Evolutionary conservation across 1,284 basidiomycete species (phyloP).

Genomic region (Anthracocystis walkeri): DNA sequence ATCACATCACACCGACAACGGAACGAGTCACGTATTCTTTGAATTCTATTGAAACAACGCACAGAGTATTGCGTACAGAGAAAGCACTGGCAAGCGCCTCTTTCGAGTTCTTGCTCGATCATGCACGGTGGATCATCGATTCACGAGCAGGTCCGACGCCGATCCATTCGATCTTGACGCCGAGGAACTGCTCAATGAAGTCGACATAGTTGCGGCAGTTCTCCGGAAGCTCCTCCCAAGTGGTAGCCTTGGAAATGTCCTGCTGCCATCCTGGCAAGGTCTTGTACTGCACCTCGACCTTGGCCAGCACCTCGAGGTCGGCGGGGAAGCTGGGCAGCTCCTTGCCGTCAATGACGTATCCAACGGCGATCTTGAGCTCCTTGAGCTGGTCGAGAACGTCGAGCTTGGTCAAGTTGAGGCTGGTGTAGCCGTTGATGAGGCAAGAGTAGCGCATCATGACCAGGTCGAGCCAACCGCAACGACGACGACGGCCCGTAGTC

Average conservation of each 20-base stretch:
- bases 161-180: slow-evolving; percentile 89
- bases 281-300: slow-evolving; percentile 88
- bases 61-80: slow-evolving; percentile 19
- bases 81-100: neutral
- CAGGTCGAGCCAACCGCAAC: slow-evolving; percentile 97
- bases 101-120: slow-evolving; percentile 2
- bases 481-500: slow-evolving; percentile 89
- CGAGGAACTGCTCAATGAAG: slow-evolving; percentile 85
- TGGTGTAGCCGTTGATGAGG: slow-evolving; percentile 95
- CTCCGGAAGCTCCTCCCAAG: slow-evolving; percentile 84
- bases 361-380: slow-evolving; percentile 89
- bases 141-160: slow-evolving; percentile 87
- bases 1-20: neutral
- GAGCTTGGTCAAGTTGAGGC: slow-evolving; percentile 93
- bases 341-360: slow-evolving; percentile 83
- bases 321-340: slow-evolving; percentile 92
- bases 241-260: slow-evolving; percentile 78
- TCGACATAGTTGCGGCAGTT: slow-evolving; percentile 88
- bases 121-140: slow-evolving; percentile 76
- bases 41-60: slow-evolving; percentile 50
- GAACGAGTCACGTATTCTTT: slow-evolving; percentile 5
- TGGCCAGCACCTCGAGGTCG: slow-evolving; percentile 83
- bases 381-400: slow-evolving; percentile 87
- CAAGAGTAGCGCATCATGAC: slow-evolving; percentile 93
- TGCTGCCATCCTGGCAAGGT: slow-evolving; percentile 93